phyloP scores from a whole-genome alignment of 2,329 filamentous ascomycete species.

The Fusarium verticillioides region DNA sequence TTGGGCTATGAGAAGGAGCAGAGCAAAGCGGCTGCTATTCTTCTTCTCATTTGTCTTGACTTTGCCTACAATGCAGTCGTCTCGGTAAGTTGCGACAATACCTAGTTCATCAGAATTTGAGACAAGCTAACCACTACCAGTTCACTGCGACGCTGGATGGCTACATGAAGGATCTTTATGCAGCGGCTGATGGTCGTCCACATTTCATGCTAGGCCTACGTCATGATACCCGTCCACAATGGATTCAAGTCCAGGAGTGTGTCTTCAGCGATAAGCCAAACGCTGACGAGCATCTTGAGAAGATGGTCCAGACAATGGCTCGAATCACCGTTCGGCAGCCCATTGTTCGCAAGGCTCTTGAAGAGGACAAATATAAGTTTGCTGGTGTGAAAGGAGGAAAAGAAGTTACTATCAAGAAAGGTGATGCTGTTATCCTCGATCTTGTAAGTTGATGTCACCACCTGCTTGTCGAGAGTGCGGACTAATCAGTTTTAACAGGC shows the following conservation, averaged over 20 bases:
- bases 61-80: conserved; percentile 12
- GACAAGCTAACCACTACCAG: background rate
- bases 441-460: background rate
- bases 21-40: background rate
- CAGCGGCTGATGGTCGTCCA: background rate
- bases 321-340: background rate
- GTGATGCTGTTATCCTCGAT: background rate
- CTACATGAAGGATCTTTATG: conserved; percentile 1
- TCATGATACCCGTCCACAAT: background rate
- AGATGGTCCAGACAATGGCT: background rate
- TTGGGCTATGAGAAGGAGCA: background rate
- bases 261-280: background rate
- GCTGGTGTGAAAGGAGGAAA: background rate
- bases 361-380: fast-evolving
- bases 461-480: background rate
- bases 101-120: fast-evolving
- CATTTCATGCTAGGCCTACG: background rate
- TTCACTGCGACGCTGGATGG: conserved; percentile 5
- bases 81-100: background rate
- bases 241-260: background rate
- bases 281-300: background rate
- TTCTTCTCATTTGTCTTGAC: conserved; percentile 1
- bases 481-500: background rate
- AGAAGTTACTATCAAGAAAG: background rate
- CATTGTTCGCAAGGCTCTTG: background rate